Evolutionary conservation across 495 filamentous ascomycete genomes (phyloP).

Genomic region (Penicillium antarcticum): DNA sequence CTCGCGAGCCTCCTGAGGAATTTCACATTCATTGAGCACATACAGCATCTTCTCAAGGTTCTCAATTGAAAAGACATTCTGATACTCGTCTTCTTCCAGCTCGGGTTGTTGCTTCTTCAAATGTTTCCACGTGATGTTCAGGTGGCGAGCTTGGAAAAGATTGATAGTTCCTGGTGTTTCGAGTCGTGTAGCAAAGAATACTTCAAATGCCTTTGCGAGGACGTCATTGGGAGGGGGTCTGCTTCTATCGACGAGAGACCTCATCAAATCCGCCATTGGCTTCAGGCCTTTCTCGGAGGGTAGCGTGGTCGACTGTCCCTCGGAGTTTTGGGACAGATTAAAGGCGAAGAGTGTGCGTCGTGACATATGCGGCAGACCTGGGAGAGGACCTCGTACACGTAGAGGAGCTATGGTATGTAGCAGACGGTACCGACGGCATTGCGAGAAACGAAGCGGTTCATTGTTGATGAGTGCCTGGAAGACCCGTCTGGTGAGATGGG

Average conservation of each 20-base stretch:
- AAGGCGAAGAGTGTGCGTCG: constrained; percentile 39
- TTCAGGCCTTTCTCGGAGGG: constrained; percentile 40
- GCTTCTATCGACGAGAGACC: constrained; percentile 31
- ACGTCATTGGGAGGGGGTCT: constrained; percentile 56
- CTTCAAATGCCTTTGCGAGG: constrained; percentile 59
- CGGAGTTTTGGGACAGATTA: constrained; percentile 14
- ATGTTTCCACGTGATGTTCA: constrained; percentile 56
- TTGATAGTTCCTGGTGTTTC: constrained; percentile 50
- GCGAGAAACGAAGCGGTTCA: constrained; percentile 52
- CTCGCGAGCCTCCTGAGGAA: constrained; percentile 32
- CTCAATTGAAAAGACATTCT: constrained; percentile 43
- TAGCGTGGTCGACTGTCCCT: constrained; percentile 24
- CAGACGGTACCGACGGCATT: constrained; percentile 34
- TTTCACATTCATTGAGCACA: constrained; percentile 36
- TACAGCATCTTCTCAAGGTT: constrained; percentile 48
- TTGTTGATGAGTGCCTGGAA: constrained; percentile 68
- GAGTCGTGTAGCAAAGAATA: constrained; percentile 59
- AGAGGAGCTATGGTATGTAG: constrained; percentile 29
- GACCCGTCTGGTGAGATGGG: constrained; percentile 73
- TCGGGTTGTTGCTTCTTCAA: constrained; percentile 41
- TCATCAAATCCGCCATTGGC: constrained; percentile 42
- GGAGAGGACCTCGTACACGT: constrained; percentile 20
- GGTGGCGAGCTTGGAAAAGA: constrained; percentile 60
- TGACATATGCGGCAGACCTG: constrained; percentile 18
- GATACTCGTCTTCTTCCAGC: constrained; percentile 32